Evolutionary conservation across 768 basidiomycete species (phyloP).

Genomic region (Paxillus ammoniavirescens): DNA sequence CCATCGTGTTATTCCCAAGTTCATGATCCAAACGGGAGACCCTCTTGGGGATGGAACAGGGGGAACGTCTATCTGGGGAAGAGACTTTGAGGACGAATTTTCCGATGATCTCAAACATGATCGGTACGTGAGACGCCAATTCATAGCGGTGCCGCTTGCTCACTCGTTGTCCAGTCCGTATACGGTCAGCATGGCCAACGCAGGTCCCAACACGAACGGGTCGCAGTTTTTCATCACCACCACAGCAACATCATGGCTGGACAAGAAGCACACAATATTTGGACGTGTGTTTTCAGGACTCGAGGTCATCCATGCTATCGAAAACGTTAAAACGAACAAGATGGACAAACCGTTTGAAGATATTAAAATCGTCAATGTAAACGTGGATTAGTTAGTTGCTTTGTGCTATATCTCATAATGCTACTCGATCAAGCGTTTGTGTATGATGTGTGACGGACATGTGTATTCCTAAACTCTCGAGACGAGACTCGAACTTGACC

Average conservation of each 20-base stretch:
- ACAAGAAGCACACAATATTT: constrained; percentile 91
- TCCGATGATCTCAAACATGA: constrained; percentile 87
- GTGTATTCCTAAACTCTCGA: constrained; percentile 23
- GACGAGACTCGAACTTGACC: constrained; percentile 33
- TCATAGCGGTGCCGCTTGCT: background rate
- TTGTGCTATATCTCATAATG: constrained; percentile 33
- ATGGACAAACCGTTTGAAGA: constrained; percentile 89
- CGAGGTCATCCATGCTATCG: constrained; percentile 89
- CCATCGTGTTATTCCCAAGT: constrained; percentile 97
- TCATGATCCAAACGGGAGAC: constrained; percentile 97
- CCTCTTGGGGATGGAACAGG: constrained; percentile 95
- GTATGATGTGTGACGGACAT: constrained; percentile 30
- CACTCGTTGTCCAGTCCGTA: constrained; percentile 63
- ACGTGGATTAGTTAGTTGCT: constrained; percentile 54
- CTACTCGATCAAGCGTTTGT: constrained; percentile 46
- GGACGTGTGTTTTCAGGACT: constrained; percentile 84
- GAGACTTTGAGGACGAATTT: constrained; percentile 93
- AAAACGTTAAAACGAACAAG: constrained; percentile 85
- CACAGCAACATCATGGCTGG: constrained; percentile 89
- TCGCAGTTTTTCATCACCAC: constrained; percentile 99
- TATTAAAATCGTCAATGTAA: constrained; percentile 84
- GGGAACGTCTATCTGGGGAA: constrained; percentile 86
- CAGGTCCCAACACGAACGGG: constrained; percentile 87
- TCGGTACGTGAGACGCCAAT: constrained; percentile 46
- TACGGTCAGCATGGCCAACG: constrained; percentile 94